Percentiles rank a stretch among this genome's conserved stretches.
phyloP scores from a whole-genome alignment of 164 flowering plant genomes.

The Malania oleifera region DNA sequence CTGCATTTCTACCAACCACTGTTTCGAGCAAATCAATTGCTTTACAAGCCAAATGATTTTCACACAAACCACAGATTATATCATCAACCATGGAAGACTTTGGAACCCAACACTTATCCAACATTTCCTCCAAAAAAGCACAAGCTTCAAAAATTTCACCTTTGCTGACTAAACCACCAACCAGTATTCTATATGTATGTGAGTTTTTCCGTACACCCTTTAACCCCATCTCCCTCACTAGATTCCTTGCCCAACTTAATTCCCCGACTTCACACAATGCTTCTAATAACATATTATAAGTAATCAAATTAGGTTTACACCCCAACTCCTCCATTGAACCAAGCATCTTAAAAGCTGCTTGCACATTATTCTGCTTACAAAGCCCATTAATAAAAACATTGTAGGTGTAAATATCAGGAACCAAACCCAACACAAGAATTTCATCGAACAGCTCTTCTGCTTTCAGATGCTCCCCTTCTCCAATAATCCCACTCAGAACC shows the following conservation, averaged over 20 bases:
- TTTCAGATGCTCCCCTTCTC: conserved; percentile 29
- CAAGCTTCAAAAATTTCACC: conserved; percentile 49
- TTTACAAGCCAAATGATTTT: conserved; percentile 23
- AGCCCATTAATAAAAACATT: conserved; percentile 60
- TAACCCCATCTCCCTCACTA: conserved; percentile 38
- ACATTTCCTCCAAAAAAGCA: conserved; percentile 37
- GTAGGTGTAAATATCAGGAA: conserved; percentile 64
- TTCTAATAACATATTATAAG: conserved; percentile 43
- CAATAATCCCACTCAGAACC: conserved; percentile 46
- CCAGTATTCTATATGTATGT: conserved; percentile 39
- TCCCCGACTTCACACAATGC: conserved; percentile 41
- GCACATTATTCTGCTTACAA: conserved; percentile 51
- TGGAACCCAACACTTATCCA: conserved; percentile 27
- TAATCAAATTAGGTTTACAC: conserved; percentile 52
- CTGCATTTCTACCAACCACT: conserved; percentile 23
- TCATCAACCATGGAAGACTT: conserved; percentile 32
- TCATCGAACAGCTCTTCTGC: conserved; percentile 76
- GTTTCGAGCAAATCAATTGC: conserved; percentile 34
- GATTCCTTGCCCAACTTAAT: conserved; percentile 28
- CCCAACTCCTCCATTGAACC: conserved; percentile 54
- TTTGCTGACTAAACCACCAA: conserved; percentile 37
- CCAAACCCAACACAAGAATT: conserved; percentile 66
- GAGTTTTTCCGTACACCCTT: conserved; percentile 38
- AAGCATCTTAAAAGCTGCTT: conserved; percentile 48
- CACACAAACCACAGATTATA: conserved; percentile 38